A percentile compares a stretch with the other conserved stretches of the same genome.
Conservation (phyloP, 805 yeast species). For the Candida wancherniae region DNA sequence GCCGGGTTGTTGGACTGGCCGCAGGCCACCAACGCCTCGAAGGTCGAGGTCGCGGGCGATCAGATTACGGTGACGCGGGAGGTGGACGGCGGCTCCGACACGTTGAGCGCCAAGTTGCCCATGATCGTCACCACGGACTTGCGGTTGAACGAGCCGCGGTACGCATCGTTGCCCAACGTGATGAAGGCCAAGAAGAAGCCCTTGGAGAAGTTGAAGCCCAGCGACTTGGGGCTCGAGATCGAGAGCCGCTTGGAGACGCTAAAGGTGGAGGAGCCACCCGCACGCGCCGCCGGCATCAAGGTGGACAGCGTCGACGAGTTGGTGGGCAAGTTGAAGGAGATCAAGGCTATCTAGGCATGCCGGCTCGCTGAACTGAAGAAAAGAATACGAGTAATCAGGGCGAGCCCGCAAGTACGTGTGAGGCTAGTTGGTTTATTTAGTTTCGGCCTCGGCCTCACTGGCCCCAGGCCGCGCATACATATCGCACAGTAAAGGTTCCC, state of each 20-base stretch:
- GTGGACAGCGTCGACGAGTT: constrained; percentile 81
- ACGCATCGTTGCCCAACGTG: constrained; percentile 91
- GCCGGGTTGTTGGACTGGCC: constrained; percentile 95
- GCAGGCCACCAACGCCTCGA: constrained; percentile 92
- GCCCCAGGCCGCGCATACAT: no score
- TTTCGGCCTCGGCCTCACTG: no score
- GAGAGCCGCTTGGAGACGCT: constrained; percentile 61
- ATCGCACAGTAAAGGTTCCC: no score
- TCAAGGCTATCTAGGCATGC: constrained; percentile 53
- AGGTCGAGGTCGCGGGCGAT: constrained; percentile 60
- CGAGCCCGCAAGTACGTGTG: no score
- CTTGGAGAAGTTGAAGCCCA: constrained; percentile 54
- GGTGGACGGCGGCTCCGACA: constrained; percentile 92
- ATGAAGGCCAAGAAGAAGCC: constrained; percentile 99
- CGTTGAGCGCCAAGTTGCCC: constrained; percentile 73
- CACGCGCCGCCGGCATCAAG: constrained; percentile 74
- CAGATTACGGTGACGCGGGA: constrained; percentile 78
- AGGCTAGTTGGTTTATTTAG: no score
- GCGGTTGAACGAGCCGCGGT: constrained; percentile 91
- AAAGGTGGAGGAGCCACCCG: constrained; percentile 80
- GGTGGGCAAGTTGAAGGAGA: constrained; percentile 69
- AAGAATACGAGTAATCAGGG: no score
- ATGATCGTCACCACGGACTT: constrained; percentile 87
- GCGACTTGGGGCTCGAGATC: constrained; percentile 68
- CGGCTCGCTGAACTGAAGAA: no score